A percentile compares a stretch with the other conserved stretches of the same genome.
These are phyloP conservation scores for Hanseniaspora valbyensis DNA, from an alignment of 805 yeast species.

Conservation along the genomic window DNA sequence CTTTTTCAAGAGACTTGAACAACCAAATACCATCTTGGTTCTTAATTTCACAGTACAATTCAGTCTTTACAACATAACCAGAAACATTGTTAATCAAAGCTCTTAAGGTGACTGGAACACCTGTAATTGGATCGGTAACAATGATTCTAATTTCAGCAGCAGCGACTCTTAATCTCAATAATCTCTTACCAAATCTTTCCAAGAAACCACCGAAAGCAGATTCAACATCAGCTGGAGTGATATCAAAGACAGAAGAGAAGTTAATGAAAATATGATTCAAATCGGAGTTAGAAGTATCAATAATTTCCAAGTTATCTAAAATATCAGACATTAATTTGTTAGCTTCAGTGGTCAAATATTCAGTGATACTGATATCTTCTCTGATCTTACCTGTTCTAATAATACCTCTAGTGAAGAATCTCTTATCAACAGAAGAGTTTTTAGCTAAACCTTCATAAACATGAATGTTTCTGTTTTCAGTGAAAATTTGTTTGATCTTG, in stretches of 20 bases:
- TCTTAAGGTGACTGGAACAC: slow-evolving; percentile 87
- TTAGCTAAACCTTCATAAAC: slow-evolving; percentile 95
- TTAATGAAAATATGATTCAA: slow-evolving; percentile 94
- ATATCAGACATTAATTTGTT: slow-evolving; percentile 93
- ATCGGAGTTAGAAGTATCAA: slow-evolving; percentile 90
- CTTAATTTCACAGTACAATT: slow-evolving; percentile 86
- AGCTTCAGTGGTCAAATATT: slow-evolving; percentile 91
- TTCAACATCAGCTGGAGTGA: slow-evolving; percentile 90
- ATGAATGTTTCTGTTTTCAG: slow-evolving; percentile 94
- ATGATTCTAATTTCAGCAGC: slow-evolving; percentile 96
- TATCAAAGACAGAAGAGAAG: slow-evolving; percentile 89
- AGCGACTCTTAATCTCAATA: slow-evolving; percentile 93
- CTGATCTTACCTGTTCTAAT: slow-evolving; percentile 91
- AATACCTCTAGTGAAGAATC: slow-evolving; percentile 94
- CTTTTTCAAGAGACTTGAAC: slow-evolving; percentile 85
- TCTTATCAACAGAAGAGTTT: slow-evolving; percentile 82
- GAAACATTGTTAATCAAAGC: slow-evolving; percentile 93
- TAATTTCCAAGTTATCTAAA: slow-evolving; percentile 85
- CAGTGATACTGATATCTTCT: slow-evolving; percentile 85
- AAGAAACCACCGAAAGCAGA: slow-evolving; percentile 95
- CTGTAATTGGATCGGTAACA: slow-evolving; percentile 79
- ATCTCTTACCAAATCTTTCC: slow-evolving; percentile 92
- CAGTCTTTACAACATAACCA: slow-evolving; percentile 94
- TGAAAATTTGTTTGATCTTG: slow-evolving; percentile 85
- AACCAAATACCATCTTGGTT: slow-evolving; percentile 93